Evolutionary conservation across 345 rosid genomes (phyloP), one percentile per base, ranked within the genome.

Genomic region (Melaleuca alternifolia): DNA sequence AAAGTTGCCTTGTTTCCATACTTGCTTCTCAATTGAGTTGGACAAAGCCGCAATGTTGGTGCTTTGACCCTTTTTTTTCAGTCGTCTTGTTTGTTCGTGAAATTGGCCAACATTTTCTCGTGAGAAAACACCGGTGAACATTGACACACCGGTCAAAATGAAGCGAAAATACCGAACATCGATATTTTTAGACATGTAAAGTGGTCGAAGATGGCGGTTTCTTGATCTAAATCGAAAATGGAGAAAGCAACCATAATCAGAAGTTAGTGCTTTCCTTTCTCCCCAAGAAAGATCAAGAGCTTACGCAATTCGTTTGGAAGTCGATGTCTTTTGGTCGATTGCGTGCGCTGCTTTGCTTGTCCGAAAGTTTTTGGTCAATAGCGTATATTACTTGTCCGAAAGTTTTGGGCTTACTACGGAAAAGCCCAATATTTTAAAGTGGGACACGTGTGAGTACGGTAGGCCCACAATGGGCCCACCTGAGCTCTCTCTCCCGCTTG

Each of bases 51-150:
- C 0, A 1, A 5, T 33, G 16, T 16, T 4, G 12, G 1, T n/a
- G 33, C 33, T n/a, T 59, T 0, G 1, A 12, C 9, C n/a, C n/a
- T n/a, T 16, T 65, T 65, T 18, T 54, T 18, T 0, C 0, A 16
- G 3, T 33, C 1, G 16, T 18, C 6, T 4, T 18, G 0, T 33
- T 2, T 16, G 6, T 65, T 2, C 0, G 12, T 4, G 0, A 65
- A 33, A 65, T 46, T 0, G 0, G 46, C 46, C 0, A 0, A 1
- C 1, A 33, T 33, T 4, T 33, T 2, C 6, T 65, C 0, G 3
- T 65, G 33, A 62, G 0, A 62, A 62, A n/a, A 59, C 4, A n/a
- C 12, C 1, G 16, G 4, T 0, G 16, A n/a, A 50, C 10, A 50
- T 11, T 50, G 51, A 30, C n/a, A 8, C 6, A n/a, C n/a, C n/a